phyloP scores from a whole-genome alignment of 2,329 filamentous ascomycete genomes.

The Cladosporium sp. region DNA sequence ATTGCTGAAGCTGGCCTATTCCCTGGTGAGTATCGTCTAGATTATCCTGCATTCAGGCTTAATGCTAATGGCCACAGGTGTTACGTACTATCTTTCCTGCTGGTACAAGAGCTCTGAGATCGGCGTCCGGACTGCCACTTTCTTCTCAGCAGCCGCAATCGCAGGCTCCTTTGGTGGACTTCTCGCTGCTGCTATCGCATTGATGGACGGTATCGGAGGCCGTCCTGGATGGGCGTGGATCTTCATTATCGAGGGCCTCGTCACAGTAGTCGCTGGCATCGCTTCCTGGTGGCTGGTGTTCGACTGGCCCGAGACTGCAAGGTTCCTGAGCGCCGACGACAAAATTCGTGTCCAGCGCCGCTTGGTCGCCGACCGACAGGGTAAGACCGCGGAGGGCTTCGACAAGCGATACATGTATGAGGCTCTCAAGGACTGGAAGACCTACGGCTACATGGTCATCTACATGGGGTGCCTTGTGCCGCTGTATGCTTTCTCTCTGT shows the following conservation, averaged over 20 bases:
- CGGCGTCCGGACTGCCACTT: slow-evolving; percentile 75
- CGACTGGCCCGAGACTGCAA: slow-evolving; percentile 60
- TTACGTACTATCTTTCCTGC: slow-evolving; percentile 64
- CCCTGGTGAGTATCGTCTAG: slow-evolving; percentile 37
- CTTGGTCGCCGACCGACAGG: slow-evolving; percentile 31
- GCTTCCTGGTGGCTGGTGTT: slow-evolving; percentile 38
- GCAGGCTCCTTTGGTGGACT: slow-evolving; percentile 77
- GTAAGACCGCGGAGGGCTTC: slow-evolving; percentile 28
- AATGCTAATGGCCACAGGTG: slow-evolving; percentile 22
- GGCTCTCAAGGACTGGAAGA: slow-evolving; percentile 76
- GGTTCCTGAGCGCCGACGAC: slow-evolving; percentile 54
- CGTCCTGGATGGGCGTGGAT: slow-evolving; percentile 45
- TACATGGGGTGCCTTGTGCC: slow-evolving; percentile 61
- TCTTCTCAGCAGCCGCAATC: slow-evolving; percentile 80
- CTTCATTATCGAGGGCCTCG: slow-evolving; percentile 59
- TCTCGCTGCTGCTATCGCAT: slow-evolving; percentile 68
- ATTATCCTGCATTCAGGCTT: not conserved
- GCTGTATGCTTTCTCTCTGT: slow-evolving; percentile 36
- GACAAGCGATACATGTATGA: slow-evolving; percentile 30
- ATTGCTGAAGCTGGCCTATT: slow-evolving; percentile 70
- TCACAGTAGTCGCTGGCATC: slow-evolving; percentile 62
- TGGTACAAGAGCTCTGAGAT: slow-evolving; percentile 85
- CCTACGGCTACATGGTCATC: slow-evolving; percentile 69
- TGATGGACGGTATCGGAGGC: slow-evolving; percentile 65
- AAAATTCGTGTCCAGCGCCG: slow-evolving; percentile 29